phyloP scores from a whole-genome alignment of 495 filamentous ascomycete genomes.

The Halenospora varia region DNA sequence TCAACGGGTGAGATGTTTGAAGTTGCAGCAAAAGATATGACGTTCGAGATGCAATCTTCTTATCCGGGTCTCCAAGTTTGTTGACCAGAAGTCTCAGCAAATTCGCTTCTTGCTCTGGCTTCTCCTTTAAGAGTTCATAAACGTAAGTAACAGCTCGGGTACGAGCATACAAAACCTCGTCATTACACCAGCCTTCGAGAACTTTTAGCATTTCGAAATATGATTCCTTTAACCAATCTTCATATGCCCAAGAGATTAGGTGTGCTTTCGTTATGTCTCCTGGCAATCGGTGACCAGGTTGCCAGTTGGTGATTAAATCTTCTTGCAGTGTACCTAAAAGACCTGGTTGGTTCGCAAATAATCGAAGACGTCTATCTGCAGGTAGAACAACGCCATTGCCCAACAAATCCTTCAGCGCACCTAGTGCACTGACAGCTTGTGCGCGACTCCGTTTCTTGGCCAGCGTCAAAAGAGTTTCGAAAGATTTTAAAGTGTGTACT shows the following conservation, averaged over 20 bases:
- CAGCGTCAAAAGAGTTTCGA: conserved; percentile 75
- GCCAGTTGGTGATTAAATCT: conserved; percentile 55
- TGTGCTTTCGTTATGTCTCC: conserved; percentile 66
- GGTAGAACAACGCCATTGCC: conserved; percentile 84
- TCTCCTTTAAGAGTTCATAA: conserved; percentile 85
- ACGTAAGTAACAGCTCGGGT: conserved; percentile 82
- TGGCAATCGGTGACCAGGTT: conserved; percentile 59
- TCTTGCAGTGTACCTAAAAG: conserved; percentile 65
- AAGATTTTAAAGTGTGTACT: conserved; percentile 81
- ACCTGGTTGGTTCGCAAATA: conserved; percentile 76
- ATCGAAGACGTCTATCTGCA: conserved; percentile 69
- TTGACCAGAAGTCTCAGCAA: conserved; percentile 87
- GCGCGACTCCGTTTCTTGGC: conserved; percentile 86
- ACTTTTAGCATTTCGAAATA: conserved; percentile 91
- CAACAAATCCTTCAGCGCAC: conserved; percentile 89
- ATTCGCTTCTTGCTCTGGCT: conserved; percentile 96
- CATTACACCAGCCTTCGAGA: conserved; percentile 84
- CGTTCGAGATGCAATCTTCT: conserved; percentile 88
- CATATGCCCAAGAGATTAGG: conserved; percentile 85
- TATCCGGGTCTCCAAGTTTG: conserved; percentile 89
- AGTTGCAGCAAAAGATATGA: conserved; percentile 92
- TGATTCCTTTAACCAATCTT: conserved; percentile 87
- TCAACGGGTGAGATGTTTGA: conserved; percentile 78
- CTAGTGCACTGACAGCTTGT: conserved; percentile 88
- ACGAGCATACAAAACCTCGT: conserved; percentile 89